Evolutionary conservation across 1,139 yeast genomes (phyloP), one percentile per base, ranked within the genome.

Genomic region (Pichia sp.): DNA sequence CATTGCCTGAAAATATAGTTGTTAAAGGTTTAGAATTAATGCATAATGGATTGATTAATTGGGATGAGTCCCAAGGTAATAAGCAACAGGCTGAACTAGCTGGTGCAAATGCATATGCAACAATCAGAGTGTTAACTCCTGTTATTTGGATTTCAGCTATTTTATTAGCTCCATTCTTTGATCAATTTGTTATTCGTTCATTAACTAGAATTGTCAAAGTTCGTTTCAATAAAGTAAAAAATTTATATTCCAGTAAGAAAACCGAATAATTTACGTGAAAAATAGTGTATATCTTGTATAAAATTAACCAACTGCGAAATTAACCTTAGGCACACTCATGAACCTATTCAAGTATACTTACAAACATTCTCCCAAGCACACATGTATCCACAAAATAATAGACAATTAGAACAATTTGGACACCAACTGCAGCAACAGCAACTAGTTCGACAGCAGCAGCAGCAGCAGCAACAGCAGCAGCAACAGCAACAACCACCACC

Each of bases 61-160:
- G 59, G 49, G 59, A 59, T 23, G 54, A 54, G 26, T 40, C 46
- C 16, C 59, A 55, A 36, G 80, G 77, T 32, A 82, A 84, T 57
- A 72, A 84, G 32, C 69, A 68, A 42, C 66, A 84, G 32, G 71
- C 87, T 3, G 68, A 80, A 57, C 11, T 44, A 23, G 90, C 89
- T 49, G 97, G 97, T n/a, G 95, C 96, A 0, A 79, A 87, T 43
- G 83, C 97, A 0, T 90, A 85, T 61, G 89, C 87, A 2, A 68
- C 85, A 12, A 92, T 88, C 25, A 90, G 88, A 70, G 71, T 49
- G 53, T 71, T 54, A 24, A 41, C 42, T 7, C 55, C 55, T 6
- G 15, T 50, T 8, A 49, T 53, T 27, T 53, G 56, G 56, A 18
- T 51, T 0, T 16, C 65, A 82, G 56, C 95, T 92, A 0, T 56